phyloP scores from a whole-genome alignment of 371 early-diverging fungal genomes.

The Blakeslea trispora region DNA sequence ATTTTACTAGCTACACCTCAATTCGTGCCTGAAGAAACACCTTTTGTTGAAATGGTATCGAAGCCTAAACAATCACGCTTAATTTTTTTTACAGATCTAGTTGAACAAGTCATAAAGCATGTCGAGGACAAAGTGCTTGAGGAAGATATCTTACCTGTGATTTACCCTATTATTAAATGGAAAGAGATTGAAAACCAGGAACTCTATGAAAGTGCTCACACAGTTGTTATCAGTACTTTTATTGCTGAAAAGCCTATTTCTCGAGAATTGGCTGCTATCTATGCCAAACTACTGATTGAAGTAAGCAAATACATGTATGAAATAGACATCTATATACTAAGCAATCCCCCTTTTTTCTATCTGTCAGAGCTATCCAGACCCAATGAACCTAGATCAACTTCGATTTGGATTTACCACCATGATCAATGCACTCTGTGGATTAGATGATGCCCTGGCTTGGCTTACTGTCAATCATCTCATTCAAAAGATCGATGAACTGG shows the following conservation, averaged over 20 bases:
- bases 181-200: slow-evolving; percentile 47
- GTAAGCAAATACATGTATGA: too few species aligned
- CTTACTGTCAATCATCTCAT: slow-evolving; percentile 54
- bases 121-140: slow-evolving; percentile 53
- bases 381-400: slow-evolving; percentile 61
- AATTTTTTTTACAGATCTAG: slow-evolving; percentile 54
- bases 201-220: slow-evolving; percentile 66
- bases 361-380: slow-evolving; percentile 59
- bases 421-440: slow-evolving; percentile 56
- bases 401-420: slow-evolving; percentile 61
- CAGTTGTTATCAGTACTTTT: slow-evolving; percentile 57
- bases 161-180: slow-evolving; percentile 60
- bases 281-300: slow-evolving; percentile 50
- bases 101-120: slow-evolving; percentile 53
- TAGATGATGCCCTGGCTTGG: slow-evolving; percentile 66
- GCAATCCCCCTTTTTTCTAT: too few species aligned
- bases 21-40: slow-evolving; percentile 19
- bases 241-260: slow-evolving; percentile 50
- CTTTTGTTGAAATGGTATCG: slow-evolving; percentile 30
- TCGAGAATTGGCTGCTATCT: slow-evolving; percentile 48
- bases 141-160: slow-evolving; percentile 50
- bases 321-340: too few species aligned
- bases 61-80: slow-evolving; percentile 47
- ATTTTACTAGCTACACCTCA: slow-evolving; percentile 20
- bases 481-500: slow-evolving; percentile 36